These are phyloP conservation scores for Mycena floridula DNA, from an alignment of 768 basidiomycete genomes.

Conservation along the genomic window DNA sequence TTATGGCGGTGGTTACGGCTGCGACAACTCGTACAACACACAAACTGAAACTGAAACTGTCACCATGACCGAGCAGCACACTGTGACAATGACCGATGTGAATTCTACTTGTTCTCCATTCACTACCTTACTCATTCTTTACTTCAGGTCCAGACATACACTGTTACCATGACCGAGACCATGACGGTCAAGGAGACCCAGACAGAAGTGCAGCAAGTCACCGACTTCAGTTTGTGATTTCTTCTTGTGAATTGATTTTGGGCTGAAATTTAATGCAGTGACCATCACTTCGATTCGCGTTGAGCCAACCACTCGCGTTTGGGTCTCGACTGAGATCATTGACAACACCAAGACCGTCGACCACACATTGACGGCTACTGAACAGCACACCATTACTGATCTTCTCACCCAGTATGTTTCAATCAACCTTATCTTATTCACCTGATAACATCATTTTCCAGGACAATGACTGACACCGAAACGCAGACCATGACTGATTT, in stretches of 20 bases:
- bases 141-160: conserved; percentile 3
- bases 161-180: conserved; percentile 12
- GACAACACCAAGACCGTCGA: conserved; percentile 50
- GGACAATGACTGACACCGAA: conserved; percentile 51
- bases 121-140: neutral
- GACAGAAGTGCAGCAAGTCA: conserved; percentile 17
- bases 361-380: conserved; percentile 50
- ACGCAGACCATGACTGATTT: conserved; percentile 49
- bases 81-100: neutral
- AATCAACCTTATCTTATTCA: no score
- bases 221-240: no score
- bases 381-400: conserved; percentile 48
- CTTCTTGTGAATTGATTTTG: no score
- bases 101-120: neutral
- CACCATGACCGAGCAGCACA: conserved; percentile 20
- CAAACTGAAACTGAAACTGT: conserved; percentile 33
- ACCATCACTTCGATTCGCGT: conserved; percentile 40
- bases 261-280: neutral
- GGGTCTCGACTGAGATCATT: conserved; percentile 60
- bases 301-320: conserved; percentile 59
- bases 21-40: conserved; percentile 24
- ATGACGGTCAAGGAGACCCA: conserved; percentile 12
- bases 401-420: conserved; percentile 47
- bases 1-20: conserved; percentile 16
- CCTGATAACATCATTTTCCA: no score